Evolutionary conservation across 768 basidiomycete species (phyloP), one percentile per base, ranked within the genome.

Genomic region (Boletus rubropictus): DNA sequence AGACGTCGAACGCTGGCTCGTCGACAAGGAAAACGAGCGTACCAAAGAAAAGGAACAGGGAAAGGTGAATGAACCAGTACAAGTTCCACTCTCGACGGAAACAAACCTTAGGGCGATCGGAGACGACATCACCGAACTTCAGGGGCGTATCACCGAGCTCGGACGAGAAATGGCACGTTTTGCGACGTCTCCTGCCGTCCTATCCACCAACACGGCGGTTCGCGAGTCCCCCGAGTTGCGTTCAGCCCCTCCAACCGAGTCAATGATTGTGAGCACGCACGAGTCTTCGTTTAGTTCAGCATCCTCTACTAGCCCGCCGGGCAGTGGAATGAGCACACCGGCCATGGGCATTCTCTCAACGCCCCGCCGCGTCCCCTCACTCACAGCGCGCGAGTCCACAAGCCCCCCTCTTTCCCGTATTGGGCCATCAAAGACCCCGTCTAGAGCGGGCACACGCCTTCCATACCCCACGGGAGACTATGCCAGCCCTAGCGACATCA

Each of bases 391-490:
- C 17, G 84, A 83, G 44, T 78, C 81, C 7, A 84, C 81, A 5
- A 82, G 80, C 52, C 84, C 80, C 11, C 82, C 78, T 15, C 75
- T 79, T 38, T 72, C 76, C 0, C 76, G 79, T 2, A 72, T 62
- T 1, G 70, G 71, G n/a, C 64, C 70, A 0, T 59, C 69, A 14
- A 65, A 40, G 41, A 54, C 37, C 21, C 20, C 60, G 4, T 58
- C 65, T 17, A 57, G 58, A 34, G 61, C 64, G 5, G 50, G 66
- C 12, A 71, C 72, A 1, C 78, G 86, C 29, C 69, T 89, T 14
- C 87, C 89, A 20, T 90, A 91, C 53, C 89, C 89, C 15, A 82
- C 82, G 3, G 89, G 89, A 4, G 89, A 92, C 55, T 91, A 92
- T 49, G 72, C 86, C 5, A 80, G 81, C 9, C 84, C 84, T 0